Percentiles rank a stretch among this genome's conserved stretches.
phyloP scores from a whole-genome alignment of 106 monocot genomes.

The Agapanthus africanus region DNA sequence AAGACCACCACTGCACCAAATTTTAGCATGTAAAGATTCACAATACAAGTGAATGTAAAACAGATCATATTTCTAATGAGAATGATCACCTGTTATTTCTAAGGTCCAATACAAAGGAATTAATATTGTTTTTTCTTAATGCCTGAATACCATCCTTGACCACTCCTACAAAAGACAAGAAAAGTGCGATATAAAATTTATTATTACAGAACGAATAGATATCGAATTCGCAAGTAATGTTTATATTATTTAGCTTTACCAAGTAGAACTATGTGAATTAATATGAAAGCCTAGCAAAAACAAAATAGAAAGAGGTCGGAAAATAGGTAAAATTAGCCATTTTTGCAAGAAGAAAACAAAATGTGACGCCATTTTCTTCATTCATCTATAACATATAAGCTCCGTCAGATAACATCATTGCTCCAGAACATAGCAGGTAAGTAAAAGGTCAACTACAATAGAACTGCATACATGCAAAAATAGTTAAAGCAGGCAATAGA shows the following conservation, averaged over 20 bases:
- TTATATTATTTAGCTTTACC: neutral
- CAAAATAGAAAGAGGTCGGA: neutral
- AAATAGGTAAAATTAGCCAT: neutral
- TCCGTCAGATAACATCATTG: neutral
- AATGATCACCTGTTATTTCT: constrained; percentile 75
- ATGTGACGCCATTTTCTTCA: neutral
- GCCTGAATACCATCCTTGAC: constrained; percentile 80
- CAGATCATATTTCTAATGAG: neutral
- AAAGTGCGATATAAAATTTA: neutral
- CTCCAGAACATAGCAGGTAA: too few species aligned
- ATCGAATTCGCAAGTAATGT: neutral
- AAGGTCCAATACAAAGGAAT: constrained; percentile 86
- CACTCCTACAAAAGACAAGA: constrained; percentile 45
- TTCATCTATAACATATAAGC: neutral
- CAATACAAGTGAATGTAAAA: constrained; percentile 1
- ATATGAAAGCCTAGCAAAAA: neutral
- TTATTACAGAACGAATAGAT: too few species aligned
- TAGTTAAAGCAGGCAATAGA: neutral
- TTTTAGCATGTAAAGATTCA: neutral
- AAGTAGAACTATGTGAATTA: neutral
- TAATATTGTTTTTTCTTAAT: constrained; percentile 74
- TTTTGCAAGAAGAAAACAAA: neutral
- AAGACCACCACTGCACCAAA: constrained; percentile 81
- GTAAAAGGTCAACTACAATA: neutral
- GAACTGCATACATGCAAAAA: too few species aligned